Evolutionary conservation across 805 yeast genomes (phyloP), one percentile per base, ranked within the genome.

Genomic region (Saturnispora mendoncae): DNA sequence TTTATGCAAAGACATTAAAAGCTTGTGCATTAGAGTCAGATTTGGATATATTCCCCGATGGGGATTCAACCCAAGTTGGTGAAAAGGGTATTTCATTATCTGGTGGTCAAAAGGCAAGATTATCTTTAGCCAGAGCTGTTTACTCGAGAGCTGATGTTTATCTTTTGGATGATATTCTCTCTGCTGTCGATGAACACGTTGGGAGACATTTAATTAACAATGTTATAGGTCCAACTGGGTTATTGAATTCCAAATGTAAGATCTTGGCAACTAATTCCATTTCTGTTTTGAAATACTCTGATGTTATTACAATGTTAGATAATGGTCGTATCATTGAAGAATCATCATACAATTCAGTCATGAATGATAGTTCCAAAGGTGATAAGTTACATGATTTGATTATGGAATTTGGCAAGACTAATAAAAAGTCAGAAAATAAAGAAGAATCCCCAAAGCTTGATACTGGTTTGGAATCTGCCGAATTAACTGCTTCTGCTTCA

Each of bases 121-220:
- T 92, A 28, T 80, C 95, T 1, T 71, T 92, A 40, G 98, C 98
- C 0, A 76, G 98, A 58, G 97, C 98, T 10, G 95, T 92, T 8
- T 92, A 92, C 58, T 75, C 95, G 10, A 72, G 97, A 49, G 94
- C 97, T 3, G 97, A 92, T 56, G 76, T 92, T 24, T 87, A 85
- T 58, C 64, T 92, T 31, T 64, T 92, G 48, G 98, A 92, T 60
- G 98, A 92, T 62, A 84, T 94, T 8, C 71, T 92, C 45, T 82
- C 94, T 58, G 98, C 98, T 20, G 98, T 92, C 32, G 98, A 92
- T 63, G 97, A 87, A 53, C 98, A 92, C 58, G 98, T 92, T 48
- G 90, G 95, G 10, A 78, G 76, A 49, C 94, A 86, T 55, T 68
- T 92, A 52, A 78, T 84, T 50, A 80, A 78, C 5, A 51, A 67